Evolutionary conservation across 2,329 filamentous ascomycete genomes (phyloP), one percentile per base, ranked within the genome.

Genomic region (Exophiala phaeomuriformis): DNA sequence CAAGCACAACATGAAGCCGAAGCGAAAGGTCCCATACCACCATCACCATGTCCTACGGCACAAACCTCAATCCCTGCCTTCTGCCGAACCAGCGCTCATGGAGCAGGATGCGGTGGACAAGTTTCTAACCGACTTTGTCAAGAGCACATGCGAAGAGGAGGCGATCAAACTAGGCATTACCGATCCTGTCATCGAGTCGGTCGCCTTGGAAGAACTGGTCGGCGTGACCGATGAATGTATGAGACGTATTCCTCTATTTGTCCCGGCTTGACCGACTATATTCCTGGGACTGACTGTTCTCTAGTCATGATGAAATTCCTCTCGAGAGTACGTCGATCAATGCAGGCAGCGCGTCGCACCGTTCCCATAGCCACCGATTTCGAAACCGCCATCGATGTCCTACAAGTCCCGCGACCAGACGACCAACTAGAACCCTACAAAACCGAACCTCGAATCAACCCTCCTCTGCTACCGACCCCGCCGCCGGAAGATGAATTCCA

Each of bases 321-420:
- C 36, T 70, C 72, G 31, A 72, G 76, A 55, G 75, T 81, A 33
- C 76, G 76, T 39, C 72, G 74, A 44, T 81, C 79, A 4, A 85
- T 84, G 82, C 67, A 72, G 39, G 73, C 74, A 42, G 73, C 73
- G 47, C 75, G 82, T 45, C 77, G 82, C 47, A 75, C 71, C 6
- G 72, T 75, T 43, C 77, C 80, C 1, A 76, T 81, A 27, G 76
- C 81, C 0, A 72, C 76, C 57, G 82, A 85, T 66, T 84, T 83
- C 65, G 74, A 79, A 53, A 69, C 71, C 51, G 76, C 76, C 6
- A 71, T 80, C 47, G 69, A 75, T 36, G 69, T 64, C 63, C 68
- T 65, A 63, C 71, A 64, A 56, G 70, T 27, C 63, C 69, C 58
- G 4, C 32, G 57, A 33, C 62, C 53, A 1, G 58, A 62, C 46